phyloP scores from a whole-genome alignment of 2,329 filamentous ascomycete species.

The Ophiosphaerella herpotricha region DNA sequence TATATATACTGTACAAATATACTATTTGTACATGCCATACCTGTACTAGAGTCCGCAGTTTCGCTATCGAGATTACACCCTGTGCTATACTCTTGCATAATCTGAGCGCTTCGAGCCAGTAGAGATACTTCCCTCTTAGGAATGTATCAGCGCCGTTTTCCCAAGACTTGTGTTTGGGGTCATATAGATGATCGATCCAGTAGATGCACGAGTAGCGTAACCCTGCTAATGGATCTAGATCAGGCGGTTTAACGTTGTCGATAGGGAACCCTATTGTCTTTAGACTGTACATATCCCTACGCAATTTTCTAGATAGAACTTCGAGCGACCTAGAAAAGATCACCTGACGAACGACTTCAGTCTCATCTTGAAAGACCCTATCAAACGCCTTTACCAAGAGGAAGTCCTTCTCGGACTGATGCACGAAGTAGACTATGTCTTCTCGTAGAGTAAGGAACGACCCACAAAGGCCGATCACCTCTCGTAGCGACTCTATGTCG shows the following conservation, averaged over 20 bases:
- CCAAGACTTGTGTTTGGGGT: slow-evolving; percentile 5
- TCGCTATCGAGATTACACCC: slow-evolving; percentile 10
- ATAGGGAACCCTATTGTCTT: slow-evolving; percentile 15
- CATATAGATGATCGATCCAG: slow-evolving; percentile 42
- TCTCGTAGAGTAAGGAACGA: slow-evolving; percentile 47
- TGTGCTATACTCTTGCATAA: slow-evolving; percentile 9
- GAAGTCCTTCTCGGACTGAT: slow-evolving; percentile 52
- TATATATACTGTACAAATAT: no score
- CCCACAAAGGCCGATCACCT: slow-evolving; percentile 33
- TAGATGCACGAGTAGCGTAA: slow-evolving; percentile 35
- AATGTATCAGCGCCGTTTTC: slow-evolving; percentile 5
- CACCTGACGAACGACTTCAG: not conserved
- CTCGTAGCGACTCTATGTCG: not conserved
- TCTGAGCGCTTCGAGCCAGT: slow-evolving; percentile 3
- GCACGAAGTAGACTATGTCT: slow-evolving; percentile 12
- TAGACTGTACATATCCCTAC: slow-evolving; percentile 28
- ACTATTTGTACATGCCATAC: not conserved
- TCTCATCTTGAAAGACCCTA: not conserved
- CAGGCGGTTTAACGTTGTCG: slow-evolving; percentile 19
- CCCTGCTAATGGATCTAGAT: slow-evolving; percentile 29
- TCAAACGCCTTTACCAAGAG: slow-evolving; percentile 32
- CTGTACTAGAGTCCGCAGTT: slow-evolving; percentile 1
- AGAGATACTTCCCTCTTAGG: slow-evolving; percentile 3
- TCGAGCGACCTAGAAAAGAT: slow-evolving; percentile 4
- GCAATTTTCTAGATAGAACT: slow-evolving; percentile 16